Conservation (phyloP, 139 green algal genomes). For the Chlorella sorokiniana region DNA sequence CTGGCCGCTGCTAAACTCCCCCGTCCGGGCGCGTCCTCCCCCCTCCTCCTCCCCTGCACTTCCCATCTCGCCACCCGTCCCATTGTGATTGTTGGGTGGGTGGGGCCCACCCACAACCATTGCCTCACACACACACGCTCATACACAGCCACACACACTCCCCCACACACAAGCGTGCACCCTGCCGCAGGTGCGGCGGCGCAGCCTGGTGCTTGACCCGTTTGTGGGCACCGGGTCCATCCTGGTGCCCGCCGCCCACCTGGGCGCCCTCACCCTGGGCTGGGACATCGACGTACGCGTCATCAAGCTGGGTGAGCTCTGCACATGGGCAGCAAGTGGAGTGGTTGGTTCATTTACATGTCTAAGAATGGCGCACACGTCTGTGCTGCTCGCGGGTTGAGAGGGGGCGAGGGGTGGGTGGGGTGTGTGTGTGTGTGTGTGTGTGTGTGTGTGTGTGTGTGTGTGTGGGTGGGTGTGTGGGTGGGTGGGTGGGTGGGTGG, state of each 20-base stretch:
- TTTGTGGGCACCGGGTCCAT: constrained; percentile 93
- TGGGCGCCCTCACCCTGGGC: constrained; percentile 74
- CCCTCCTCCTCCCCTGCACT: not conserved
- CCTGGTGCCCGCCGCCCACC: constrained; percentile 78
- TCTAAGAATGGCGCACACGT: too few species aligned
- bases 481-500: too few species aligned
- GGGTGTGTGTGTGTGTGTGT: too few species aligned
- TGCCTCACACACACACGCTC: not conserved
- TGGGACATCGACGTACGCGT: constrained; percentile 85
- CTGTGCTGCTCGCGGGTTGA: too few species aligned
- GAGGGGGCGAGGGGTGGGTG: too few species aligned
- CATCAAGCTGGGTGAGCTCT: constrained; percentile 47
- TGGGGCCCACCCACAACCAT: not conserved
- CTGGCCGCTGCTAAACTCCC: too few species aligned
- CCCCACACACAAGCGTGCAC: too few species aligned
- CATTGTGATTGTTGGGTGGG: not conserved
- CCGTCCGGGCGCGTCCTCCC: too few species aligned
- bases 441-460: not conserved
- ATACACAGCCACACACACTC: too few species aligned
- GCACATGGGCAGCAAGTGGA: not conserved
- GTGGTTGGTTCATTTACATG: too few species aligned
- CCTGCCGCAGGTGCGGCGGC: constrained; percentile 48
- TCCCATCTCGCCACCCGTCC: not conserved
- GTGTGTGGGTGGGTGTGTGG: not conserved
- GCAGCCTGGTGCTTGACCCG: constrained; percentile 71